Percentiles rank a stretch among this genome's conserved stretches.
phyloP scores from a whole-genome alignment of 2,329 filamentous ascomycete genomes.

The Cordyceps pruinosa region DNA sequence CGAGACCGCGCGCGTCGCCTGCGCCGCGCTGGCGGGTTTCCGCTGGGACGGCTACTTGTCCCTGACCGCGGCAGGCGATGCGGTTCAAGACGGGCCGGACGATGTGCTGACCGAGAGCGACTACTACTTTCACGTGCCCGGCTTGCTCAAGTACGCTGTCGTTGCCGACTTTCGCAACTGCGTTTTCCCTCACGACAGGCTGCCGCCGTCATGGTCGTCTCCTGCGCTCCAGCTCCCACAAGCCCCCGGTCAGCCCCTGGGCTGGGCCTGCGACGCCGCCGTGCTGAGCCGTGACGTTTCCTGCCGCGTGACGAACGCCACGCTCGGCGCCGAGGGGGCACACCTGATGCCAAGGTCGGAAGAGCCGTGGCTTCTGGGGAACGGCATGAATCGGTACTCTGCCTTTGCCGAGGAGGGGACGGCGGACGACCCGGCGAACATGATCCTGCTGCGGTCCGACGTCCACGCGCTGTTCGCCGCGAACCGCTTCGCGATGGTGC shows the following conservation, averaged over 20 bases:
- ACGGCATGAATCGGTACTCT: background rate
- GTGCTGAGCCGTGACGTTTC: too few relatives aligned
- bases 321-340: background rate
- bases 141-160: background rate
- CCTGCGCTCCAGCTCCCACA: too few relatives aligned
- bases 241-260: too few relatives aligned
- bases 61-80: background rate
- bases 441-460: background rate
- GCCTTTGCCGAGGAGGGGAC: too few relatives aligned
- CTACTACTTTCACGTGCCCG: background rate
- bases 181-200: background rate
- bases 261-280: too few relatives aligned
- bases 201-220: background rate
- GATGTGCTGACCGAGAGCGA: background rate
- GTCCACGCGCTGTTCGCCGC: background rate
- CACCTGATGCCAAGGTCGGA: background rate
- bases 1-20: background rate
- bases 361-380: background rate
- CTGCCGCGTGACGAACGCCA: too few relatives aligned
- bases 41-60: background rate
- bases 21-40: background rate
- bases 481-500: background rate
- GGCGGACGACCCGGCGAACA: too few relatives aligned
- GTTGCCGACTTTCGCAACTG: background rate
- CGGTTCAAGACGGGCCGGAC: background rate